These are phyloP conservation scores for Acorus calamus DNA, from an alignment of 106 monocot species.

Conservation along the genomic window DNA sequence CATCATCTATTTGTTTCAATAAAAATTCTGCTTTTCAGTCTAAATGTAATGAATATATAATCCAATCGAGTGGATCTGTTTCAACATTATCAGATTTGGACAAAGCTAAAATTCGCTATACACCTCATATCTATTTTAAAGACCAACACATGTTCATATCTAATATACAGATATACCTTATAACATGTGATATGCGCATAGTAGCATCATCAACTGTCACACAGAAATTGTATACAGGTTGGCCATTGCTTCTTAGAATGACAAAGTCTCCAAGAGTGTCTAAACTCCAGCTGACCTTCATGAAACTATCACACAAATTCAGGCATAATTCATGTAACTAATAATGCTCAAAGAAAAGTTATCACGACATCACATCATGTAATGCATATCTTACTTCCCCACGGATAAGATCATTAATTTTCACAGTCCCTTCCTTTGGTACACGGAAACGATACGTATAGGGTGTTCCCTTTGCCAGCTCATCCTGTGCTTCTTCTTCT, in stretches of 20 bases:
- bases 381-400: slow-evolving; percentile 66
- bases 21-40: too few relatives aligned
- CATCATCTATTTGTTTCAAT: too few relatives aligned
- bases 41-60: too few relatives aligned
- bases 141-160: too few relatives aligned
- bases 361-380: background rate
- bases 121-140: too few relatives aligned
- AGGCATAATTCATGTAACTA: slow-evolving; percentile 1
- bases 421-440: slow-evolving; percentile 75
- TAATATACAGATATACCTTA: slow-evolving; percentile 37
- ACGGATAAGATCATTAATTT: slow-evolving; percentile 85
- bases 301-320: slow-evolving; percentile 44
- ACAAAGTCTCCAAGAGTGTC: slow-evolving; percentile 98
- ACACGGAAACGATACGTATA: slow-evolving; percentile 93
- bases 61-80: too few relatives aligned
- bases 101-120: background rate
- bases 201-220: slow-evolving; percentile 99
- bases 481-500: slow-evolving; percentile 63
- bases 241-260: slow-evolving; percentile 94
- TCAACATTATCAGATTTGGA: too few relatives aligned
- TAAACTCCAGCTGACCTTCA: slow-evolving; percentile 96
- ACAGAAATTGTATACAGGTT: slow-evolving; percentile 99
- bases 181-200: slow-evolving; percentile 94
- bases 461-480: slow-evolving; percentile 76
- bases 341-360: background rate